Evolutionary conservation across 192 early-diverging fungal species (phyloP), one percentile per base, ranked within the genome.

Genomic region (Coemansia sp.): DNA sequence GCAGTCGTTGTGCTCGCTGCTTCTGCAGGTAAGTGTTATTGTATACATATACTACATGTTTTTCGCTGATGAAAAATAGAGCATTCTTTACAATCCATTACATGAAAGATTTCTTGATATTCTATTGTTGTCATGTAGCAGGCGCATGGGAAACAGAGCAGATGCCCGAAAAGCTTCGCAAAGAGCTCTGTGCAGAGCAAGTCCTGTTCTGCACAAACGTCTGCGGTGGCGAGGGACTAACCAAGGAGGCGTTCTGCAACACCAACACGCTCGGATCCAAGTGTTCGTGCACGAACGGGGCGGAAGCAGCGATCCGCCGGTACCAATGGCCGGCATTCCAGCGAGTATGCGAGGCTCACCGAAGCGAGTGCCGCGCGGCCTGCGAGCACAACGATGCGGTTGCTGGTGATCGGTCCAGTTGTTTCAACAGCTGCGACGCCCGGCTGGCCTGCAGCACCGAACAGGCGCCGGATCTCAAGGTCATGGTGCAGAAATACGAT

Each of bases 301-400:
- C 80, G 39, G 80, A 82, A 18, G 65, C 75, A 3, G 68, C 75
- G n/a, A 74, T 82, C 61, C 74, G 61, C 49, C 74, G 80, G 65
- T 72, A 77, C 64, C 80, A 82, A 60, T 82, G 80, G 80, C 80
- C 80, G 8, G 80, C 72, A 19, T 82, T 77, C 80, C 80, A 77
- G 71, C 80, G 80, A 46, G 80, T 82, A 11, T 82, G 80, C 74
- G 74, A 82, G 72, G 69, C 75, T 2, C 71, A 74, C 32, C 71
- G 74, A 40, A 52, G 70, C 42, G 80, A 82, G 45, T 82, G 80
- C 61, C 74, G 72, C 41, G 16, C 49, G 13, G 66, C 64, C 8
- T 82, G 80, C 68, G 74, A 77, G 56, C 61, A 51, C 61, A 69
- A 63, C 71, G 61, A 68, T 41, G 19, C 7, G 5, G 66, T 82